These are phyloP conservation scores for Hsuehochloa calcarea DNA, from an alignment of 176 grass and related monocot species.

Conservation along the genomic window DNA sequence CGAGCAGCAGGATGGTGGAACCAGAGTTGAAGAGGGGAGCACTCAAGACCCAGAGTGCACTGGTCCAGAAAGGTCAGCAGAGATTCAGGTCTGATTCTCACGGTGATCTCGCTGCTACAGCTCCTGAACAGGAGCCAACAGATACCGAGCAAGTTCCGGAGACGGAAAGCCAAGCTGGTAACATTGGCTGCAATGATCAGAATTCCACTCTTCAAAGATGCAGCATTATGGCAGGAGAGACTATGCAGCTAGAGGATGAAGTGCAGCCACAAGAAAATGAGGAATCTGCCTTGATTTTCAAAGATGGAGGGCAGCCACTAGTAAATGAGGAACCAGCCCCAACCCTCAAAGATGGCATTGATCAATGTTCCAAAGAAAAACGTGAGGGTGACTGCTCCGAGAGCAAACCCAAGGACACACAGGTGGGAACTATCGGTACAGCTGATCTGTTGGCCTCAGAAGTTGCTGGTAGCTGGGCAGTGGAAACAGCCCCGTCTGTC, in stretches of 20 bases:
- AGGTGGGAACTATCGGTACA: slow-evolving; percentile 54
- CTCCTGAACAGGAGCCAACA: slow-evolving; percentile 49
- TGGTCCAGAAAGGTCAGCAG: slow-evolving; percentile 44
- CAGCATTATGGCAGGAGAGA: slow-evolving; percentile 64
- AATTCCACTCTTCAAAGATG: slow-evolving; percentile 49
- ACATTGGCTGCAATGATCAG: slow-evolving; percentile 40
- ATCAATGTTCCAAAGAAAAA: slow-evolving; percentile 39
- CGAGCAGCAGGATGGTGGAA: slow-evolving; percentile 50
- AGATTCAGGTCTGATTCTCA: slow-evolving; percentile 45
- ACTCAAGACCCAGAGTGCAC: slow-evolving; percentile 74
- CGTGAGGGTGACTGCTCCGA: slow-evolving; percentile 42
- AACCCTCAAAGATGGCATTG: slow-evolving; percentile 17
- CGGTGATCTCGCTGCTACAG: slow-evolving; percentile 34
- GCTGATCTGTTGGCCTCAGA: slow-evolving; percentile 90
- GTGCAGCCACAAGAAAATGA: slow-evolving; percentile 46
- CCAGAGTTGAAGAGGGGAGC: slow-evolving; percentile 46
- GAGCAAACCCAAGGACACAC: slow-evolving; percentile 50
- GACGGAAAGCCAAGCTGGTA: slow-evolving; percentile 68
- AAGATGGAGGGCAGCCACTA: slow-evolving; percentile 32
- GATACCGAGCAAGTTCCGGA: slow-evolving; percentile 73
- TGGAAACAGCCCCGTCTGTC: slow-evolving; percentile 60
- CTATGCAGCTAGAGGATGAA: slow-evolving; percentile 85
- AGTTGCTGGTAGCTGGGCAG: slow-evolving; percentile 88
- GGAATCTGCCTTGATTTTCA: slow-evolving; percentile 32
- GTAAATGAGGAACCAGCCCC: slow-evolving; percentile 6